phyloP scores from a whole-genome alignment of 108 stramenopile species.

The Nitzschia palea region DNA sequence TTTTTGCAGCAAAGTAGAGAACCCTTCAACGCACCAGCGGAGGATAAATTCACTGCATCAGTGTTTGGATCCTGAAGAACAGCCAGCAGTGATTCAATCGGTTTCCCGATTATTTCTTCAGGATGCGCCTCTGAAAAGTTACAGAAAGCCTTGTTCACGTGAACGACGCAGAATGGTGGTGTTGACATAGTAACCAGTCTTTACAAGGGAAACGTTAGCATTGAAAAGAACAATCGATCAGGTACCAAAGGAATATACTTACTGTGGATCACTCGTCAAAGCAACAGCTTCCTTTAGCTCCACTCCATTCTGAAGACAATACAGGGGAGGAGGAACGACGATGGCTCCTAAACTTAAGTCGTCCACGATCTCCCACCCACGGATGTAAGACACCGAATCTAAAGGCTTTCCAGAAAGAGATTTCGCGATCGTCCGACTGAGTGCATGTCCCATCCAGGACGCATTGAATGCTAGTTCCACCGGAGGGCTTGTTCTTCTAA shows the following conservation, averaged over 20 bases:
- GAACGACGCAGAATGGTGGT: conserved; percentile 12
- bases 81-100: conserved; percentile 6
- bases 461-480: background rate
- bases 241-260: background rate
- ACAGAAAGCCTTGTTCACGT: conserved; percentile 19
- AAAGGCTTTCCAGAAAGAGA: background rate
- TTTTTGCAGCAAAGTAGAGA: background rate
- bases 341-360: background rate
- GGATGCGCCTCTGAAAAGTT: background rate
- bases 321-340: background rate
- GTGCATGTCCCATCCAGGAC: conserved; percentile 1
- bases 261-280: conserved; percentile 9
- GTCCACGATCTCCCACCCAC: background rate
- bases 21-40: background rate
- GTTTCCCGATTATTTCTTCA: conserved; percentile 9
- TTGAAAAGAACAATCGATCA: background rate
- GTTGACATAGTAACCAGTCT: conserved; percentile 3
- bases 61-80: background rate
- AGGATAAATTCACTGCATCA: background rate
- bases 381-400: background rate
- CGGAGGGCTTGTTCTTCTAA: background rate
- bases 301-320: background rate
- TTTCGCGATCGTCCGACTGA: background rate
- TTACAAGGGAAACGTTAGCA: background rate
- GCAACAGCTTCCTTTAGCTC: conserved; percentile 1